These are phyloP conservation scores for Tolypocladium nubicola DNA, from an alignment of 2,329 filamentous ascomycete species.

Conservation along the genomic window DNA sequence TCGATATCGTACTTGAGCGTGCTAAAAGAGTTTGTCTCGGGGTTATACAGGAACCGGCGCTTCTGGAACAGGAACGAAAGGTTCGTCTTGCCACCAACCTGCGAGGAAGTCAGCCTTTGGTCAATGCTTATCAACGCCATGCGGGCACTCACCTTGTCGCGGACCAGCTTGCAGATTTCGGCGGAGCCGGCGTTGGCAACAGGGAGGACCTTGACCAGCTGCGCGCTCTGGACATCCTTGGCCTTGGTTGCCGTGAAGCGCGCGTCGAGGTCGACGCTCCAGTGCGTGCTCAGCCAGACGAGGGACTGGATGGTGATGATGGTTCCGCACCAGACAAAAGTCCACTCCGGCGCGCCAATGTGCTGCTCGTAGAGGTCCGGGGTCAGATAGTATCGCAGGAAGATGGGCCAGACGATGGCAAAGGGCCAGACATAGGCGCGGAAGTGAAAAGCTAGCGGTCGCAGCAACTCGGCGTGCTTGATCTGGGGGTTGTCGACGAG, in stretches of 20 bases:
- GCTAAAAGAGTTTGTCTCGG: conserved; percentile 62
- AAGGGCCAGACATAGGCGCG: conserved; percentile 94
- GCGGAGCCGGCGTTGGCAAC: conserved; percentile 78
- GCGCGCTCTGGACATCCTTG: conserved; percentile 59
- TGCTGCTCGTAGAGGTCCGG: conserved; percentile 79
- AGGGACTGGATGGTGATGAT: conserved; percentile 85
- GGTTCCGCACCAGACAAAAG: conserved; percentile 82
- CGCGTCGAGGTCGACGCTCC: conserved; percentile 82
- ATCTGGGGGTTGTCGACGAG: conserved; percentile 92
- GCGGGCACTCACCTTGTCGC: conserved; percentile 49
- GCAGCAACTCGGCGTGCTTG: conserved; percentile 75
- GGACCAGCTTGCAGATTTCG: conserved; percentile 75
- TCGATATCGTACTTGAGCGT: conserved; percentile 80
- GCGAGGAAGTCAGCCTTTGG: background rate
- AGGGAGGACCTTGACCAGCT: conserved; percentile 87
- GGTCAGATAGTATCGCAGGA: conserved; percentile 78
- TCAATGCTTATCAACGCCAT: background rate
- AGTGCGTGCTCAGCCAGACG: conserved; percentile 92
- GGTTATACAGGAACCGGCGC: conserved; percentile 81
- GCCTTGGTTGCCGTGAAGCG: conserved; percentile 70
- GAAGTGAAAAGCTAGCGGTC: conserved; percentile 68
- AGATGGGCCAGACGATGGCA: conserved; percentile 80
- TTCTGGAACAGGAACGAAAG: conserved; percentile 96
- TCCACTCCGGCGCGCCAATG: conserved; percentile 94
- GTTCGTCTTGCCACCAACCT: conserved; percentile 64